phyloP scores from a whole-genome alignment of 768 basidiomycete species.

The Dentipellis fragilis region DNA sequence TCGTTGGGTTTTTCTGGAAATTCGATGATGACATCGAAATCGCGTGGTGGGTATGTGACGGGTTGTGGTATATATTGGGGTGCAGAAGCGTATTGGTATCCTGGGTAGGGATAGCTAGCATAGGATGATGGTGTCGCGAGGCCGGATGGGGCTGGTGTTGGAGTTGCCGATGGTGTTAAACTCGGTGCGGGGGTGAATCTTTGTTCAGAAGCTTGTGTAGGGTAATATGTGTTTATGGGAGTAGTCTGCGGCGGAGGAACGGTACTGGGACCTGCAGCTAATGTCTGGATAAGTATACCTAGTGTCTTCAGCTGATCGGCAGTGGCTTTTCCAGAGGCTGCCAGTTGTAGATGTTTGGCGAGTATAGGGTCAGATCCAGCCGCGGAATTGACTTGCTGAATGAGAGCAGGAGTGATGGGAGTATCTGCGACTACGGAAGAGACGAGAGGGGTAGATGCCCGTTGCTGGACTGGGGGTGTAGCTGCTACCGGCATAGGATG shows the following conservation, averaged over 20 bases:
- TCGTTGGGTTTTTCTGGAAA: conserved; percentile 55
- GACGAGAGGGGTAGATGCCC: conserved; percentile 29
- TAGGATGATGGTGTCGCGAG: not conserved
- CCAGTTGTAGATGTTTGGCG: conserved; percentile 53
- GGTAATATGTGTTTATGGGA: not conserved
- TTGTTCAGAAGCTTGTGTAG: not conserved
- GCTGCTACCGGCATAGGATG: not conserved
- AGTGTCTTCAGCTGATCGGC: conserved; percentile 59
- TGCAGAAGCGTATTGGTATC: not conserved
- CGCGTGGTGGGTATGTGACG: conserved; percentile 28
- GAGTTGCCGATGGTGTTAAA: not conserved
- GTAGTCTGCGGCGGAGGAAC: not conserved
- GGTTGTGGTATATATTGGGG: conserved; percentile 1
- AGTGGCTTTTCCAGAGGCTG: conserved; percentile 50
- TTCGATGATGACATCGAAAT: conserved; percentile 68
- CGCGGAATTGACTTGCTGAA: conserved; percentile 56
- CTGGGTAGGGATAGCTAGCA: not conserved
- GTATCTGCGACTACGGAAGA: conserved; percentile 36
- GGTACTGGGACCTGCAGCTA: conserved; percentile 27
- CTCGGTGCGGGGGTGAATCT: not conserved
- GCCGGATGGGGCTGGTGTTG: not conserved
- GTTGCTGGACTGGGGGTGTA: conserved; percentile 9
- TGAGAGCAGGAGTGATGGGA: conserved; percentile 44
- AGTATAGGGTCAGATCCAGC: conserved; percentile 61
- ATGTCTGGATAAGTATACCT: conserved; percentile 61